Evolutionary conservation across 1,284 basidiomycete genomes (phyloP), one percentile per base, ranked within the genome.

Genomic region (Trametes polyzona): DNA sequence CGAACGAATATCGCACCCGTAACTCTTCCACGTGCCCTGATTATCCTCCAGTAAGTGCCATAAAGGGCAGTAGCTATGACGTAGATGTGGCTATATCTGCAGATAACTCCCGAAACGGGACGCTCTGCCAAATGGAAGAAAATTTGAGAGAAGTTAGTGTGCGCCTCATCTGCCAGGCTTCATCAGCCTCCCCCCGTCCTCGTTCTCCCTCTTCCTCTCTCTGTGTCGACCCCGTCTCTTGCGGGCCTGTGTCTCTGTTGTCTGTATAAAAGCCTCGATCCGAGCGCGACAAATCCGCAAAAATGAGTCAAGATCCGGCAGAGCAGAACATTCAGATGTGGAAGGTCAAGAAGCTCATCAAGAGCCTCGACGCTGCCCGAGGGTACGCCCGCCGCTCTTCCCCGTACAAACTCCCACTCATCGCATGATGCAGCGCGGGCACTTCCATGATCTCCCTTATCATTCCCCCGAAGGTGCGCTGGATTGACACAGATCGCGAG

Each of bases 371-470:
- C 72, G 80, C 88, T 48, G 93, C 95, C 62, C 86, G 95, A 81
- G 96, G 95, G 90, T 92, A 58, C 48, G 80, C 75, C 32, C 54
- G 46, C 52, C 68, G 44, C 33, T 61, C 29, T 17, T 53, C 29
- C 36, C 44, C 41, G 19, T 21, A 29, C 21, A 12, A 19, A 19
- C 43, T 12, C 14, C 27, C 27, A 33, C 62, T 69, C 61, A 70
- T 70, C 57, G 50, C 36, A 30, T 14, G 14, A 21, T 57, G 19
- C 66, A 90, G 90, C 66, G 96, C 96, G 64, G 96, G 96, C 65
- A 99, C 96, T 57, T 97, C 95, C 69, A 99, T 99, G 96, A 99
- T 99, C 81, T 95, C 92, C 75, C 83, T 99, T 67, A 96, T 99
- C 75, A 85, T 98, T 57, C 96, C 96, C 23, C 96, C 96, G 52